These are phyloP conservation scores for Fusarium acutatum DNA, from an alignment of 2,329 filamentous ascomycete species.

Conservation along the genomic window DNA sequence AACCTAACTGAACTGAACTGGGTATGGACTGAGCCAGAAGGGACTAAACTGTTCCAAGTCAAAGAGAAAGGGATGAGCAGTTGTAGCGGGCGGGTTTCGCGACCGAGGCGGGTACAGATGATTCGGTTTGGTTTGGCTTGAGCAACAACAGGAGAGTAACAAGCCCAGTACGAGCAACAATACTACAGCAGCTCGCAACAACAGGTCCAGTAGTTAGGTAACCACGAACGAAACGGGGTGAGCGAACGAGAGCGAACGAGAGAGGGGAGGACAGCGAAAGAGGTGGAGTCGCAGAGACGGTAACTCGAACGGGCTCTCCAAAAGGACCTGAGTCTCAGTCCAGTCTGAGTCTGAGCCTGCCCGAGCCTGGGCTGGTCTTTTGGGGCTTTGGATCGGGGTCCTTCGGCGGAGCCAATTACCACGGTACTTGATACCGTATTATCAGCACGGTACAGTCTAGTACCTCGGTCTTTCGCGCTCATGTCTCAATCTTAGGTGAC, in stretches of 20 bases:
- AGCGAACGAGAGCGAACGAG: slow-evolving; percentile 3
- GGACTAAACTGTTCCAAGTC: slow-evolving; percentile 25
- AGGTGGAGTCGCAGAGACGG: slow-evolving; percentile 28
- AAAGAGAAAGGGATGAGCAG: slow-evolving; percentile 29
- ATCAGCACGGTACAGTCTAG: slow-evolving; percentile 23
- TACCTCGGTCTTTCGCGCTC: slow-evolving; percentile 3
- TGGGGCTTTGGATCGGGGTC: slow-evolving; percentile 28
- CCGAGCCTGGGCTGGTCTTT: slow-evolving; percentile 19
- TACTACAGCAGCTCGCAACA: neutral
- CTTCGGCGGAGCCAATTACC: neutral
- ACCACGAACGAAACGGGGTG: slow-evolving; percentile 18
- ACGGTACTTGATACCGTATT: slow-evolving; percentile 26
- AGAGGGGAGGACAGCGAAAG: slow-evolving; percentile 14
- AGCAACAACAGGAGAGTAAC: neutral
- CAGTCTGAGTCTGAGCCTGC: neutral
- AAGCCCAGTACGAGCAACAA: neutral
- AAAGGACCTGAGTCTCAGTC: slow-evolving; percentile 25
- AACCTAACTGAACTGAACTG: neutral
- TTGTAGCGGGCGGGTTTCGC: slow-evolving; percentile 28
- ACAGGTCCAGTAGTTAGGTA: neutral
- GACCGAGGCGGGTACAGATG: slow-evolving; percentile 29
- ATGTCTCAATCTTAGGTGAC: neutral
- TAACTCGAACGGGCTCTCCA: slow-evolving; percentile 23
- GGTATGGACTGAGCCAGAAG: neutral
- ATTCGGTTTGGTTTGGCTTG: slow-evolving; percentile 7